phyloP scores from a whole-genome alignment of 2,329 filamentous ascomycete species.

The Helotiales sp. region DNA sequence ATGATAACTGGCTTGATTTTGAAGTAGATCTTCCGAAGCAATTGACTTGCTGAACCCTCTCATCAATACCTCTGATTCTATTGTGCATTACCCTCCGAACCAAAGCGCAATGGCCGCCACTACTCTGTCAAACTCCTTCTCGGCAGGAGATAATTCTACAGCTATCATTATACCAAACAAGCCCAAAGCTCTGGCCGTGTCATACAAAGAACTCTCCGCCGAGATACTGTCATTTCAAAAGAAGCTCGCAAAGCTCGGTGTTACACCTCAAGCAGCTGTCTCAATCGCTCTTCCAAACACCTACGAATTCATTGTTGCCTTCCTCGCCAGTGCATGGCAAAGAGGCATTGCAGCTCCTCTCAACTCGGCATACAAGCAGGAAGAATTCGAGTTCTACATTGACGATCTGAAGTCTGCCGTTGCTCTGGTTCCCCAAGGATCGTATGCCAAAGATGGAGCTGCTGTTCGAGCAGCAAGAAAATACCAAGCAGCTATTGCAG shows the following conservation, averaged over 20 bases:
- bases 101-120: constrained; percentile 29
- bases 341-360: constrained; percentile 81
- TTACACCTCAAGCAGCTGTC: constrained; percentile 68
- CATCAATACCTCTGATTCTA: neutral
- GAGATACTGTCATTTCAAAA: constrained; percentile 72
- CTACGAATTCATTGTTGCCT: constrained; percentile 85
- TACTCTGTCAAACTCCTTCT: constrained; percentile 60
- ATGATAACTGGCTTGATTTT: neutral
- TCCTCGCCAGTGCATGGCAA: constrained; percentile 84
- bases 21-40: neutral
- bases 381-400: constrained; percentile 91
- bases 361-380: constrained; percentile 85
- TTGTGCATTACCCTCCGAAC: constrained; percentile 3
- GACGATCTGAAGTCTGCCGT: constrained; percentile 80
- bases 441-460: constrained; percentile 64
- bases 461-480: constrained; percentile 76
- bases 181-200: constrained; percentile 61
- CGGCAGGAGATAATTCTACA: constrained; percentile 47
- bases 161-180: constrained; percentile 75
- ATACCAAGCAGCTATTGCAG: constrained; percentile 81
- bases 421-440: constrained; percentile 72
- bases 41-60: neutral
- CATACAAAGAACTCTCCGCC: constrained; percentile 65
- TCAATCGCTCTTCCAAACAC: constrained; percentile 84
- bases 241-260: constrained; percentile 74